Base-by-base conservation (phyloP, 2,329 filamentous ascomycete genomes). In the Mollisia scopiformis region DNA sequence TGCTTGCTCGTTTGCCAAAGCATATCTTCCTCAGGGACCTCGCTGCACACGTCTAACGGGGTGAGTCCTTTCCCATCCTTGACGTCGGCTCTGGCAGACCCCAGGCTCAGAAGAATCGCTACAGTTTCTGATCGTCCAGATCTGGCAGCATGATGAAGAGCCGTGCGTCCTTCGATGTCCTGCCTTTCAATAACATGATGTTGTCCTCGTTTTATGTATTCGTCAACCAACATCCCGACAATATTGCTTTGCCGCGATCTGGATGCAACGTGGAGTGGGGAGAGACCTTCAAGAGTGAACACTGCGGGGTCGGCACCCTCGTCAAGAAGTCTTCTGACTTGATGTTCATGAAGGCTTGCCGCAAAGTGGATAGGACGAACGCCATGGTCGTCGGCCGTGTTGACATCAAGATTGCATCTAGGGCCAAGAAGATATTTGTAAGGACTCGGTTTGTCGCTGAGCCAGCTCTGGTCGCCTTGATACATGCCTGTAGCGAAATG, bases 141-240 rank as follows among this genome's bases (percentile, higher is more conserved):
- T 27, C 55, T 35, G 23, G 54, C 62, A 3, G 61, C 61, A 53
- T 64, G 35, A 39, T 65, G 58, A 21, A 66, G 54, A 46, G 63
- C 56, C 28, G 63, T 59, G 19, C 55, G 30, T 6, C 58, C 61
- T 7, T 46, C 16, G 2, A 14, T 43, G 21, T 62, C 62, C 19
- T n/a, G 28, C 13, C n/a, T 27, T 21, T 62, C 30, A 19, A 65
- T 16, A 1, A 31, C n/a, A 13, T 54, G 39, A 0, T 25, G 11
- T 0, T 43, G 31, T 28, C 14, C 41, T 5, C 23, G 8, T 14
- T 52, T 39, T 19, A 25, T 39, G 21, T 35, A 51, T 7, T 25
- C 5, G 28, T 59, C 35, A 3, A 62, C 43, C 8, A 68, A 47
- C 27, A 67, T 57, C 1, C 78, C 76, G 19, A 81, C 55, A 33